Evolutionary conservation across 768 basidiomycete species (phyloP), one percentile per base, ranked within the genome.

Genomic region (Boletellus ananiceps): DNA sequence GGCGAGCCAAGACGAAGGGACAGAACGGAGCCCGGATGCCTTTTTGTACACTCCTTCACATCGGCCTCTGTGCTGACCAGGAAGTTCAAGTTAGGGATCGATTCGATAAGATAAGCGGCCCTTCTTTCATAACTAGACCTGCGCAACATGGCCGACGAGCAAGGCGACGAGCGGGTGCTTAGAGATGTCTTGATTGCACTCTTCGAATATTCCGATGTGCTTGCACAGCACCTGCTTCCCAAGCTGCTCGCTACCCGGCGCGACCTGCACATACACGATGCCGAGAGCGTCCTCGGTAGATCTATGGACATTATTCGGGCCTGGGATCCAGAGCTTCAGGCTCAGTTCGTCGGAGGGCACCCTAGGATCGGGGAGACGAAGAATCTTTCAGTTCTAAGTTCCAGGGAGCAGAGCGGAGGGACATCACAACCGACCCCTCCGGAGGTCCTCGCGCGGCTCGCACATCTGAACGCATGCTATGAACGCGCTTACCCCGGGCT

Each of bases 281-380:
- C 66, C 42, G 69, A 27, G 38, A 67, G 74, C 12, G 69, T 93
- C 50, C 77, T 93, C 56, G 75, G 82, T 54, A 58, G 64, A 31
- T 74, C 79, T 2, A 71, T 83, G 56, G 54, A 46, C 3, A 64
- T 74, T 36, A 76, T 90, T 44, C 56, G 59, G n/a, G 65, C 61
- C 33, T 88, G 85, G 86, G 69, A 76, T 43, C 46, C 65, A 36
- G 60, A 64, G 16, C 70, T 72, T 7, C 79, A 75, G 57, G 81
- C 82, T 0, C 66, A 69, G 51, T 93, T 96, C 61, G 76, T 95
- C 52, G 79, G 75, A 5, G 93, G 84, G 3, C 93, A 95, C 71
- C 93, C 93, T 32, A 80, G 91, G 51, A 95, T 95, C 40, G 93
- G 93, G 34, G 90, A 90, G 68, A 80, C 75, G 51, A 82, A 79